A percentile compares a stretch with the other conserved stretches of the same genome.
phyloP scores from a whole-genome alignment of 169 alveolate species.

The Theileria equi region DNA sequence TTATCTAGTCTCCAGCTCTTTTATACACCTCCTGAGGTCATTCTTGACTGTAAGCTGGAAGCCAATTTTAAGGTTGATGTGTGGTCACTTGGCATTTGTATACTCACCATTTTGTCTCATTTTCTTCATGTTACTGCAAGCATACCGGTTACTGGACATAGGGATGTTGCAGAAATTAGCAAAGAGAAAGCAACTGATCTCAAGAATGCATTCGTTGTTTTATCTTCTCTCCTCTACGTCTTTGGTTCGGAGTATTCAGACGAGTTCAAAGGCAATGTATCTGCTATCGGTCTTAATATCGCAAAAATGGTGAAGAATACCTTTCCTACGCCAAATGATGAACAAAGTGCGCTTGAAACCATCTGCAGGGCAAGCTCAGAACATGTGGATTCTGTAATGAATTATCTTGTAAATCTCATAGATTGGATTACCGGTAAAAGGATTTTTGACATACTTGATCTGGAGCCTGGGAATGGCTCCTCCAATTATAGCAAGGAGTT shows the following conservation, averaged over 20 bases:
- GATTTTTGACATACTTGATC: no score
- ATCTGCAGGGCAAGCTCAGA: no score
- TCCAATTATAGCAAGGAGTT: no score
- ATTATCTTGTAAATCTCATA: no score
- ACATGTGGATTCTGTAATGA: no score
- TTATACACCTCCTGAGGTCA: constrained; percentile 29
- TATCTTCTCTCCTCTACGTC: not conserved
- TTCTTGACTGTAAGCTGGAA: not conserved
- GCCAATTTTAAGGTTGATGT: constrained; percentile 22
- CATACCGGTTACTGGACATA: no score
- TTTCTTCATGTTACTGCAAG: not conserved
- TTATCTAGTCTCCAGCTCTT: not conserved
- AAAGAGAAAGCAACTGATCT: not conserved
- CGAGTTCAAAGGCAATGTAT: not conserved
- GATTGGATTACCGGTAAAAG: no score
- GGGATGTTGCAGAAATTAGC: no score
- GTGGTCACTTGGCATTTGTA: constrained; percentile 52
- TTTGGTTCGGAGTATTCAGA: not conserved
- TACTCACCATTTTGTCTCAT: constrained; percentile 6
- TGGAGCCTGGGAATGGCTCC: no score
- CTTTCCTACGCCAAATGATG: no score
- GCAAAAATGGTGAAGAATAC: not conserved
- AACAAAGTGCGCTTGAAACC: no score
- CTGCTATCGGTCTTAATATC: not conserved
- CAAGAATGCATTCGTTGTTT: not conserved